Evolutionary conservation across 441 rosid genomes (phyloP).

Genomic region (Bruguiera hainesii): DNA sequence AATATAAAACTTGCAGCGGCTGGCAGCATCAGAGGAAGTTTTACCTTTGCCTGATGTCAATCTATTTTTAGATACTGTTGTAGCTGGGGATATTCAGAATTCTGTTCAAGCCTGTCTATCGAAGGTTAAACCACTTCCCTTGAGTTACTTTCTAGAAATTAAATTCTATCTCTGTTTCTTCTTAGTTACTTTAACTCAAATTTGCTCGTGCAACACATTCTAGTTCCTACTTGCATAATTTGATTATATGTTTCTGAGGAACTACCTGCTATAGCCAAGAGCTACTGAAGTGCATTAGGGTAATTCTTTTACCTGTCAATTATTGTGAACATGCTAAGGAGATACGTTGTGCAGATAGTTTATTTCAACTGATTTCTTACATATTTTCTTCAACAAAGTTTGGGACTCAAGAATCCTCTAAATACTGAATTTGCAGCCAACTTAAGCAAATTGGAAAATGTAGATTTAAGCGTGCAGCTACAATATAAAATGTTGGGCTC

Average conservation of each 20-base stretch:
- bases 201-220: not conserved
- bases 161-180: not conserved
- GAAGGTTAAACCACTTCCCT: constrained; percentile 38
- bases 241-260: not conserved
- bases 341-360: not conserved
- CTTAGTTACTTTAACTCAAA: constrained; percentile 6
- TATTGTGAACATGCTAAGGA: not conserved
- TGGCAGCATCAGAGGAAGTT: constrained; percentile 78
- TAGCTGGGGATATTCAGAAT: constrained; percentile 53
- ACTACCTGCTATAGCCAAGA: not conserved
- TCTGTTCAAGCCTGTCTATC: constrained; percentile 51
- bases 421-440: not conserved
- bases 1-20: constrained; percentile 54
- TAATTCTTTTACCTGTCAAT: too few species aligned
- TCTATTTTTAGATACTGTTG: constrained; percentile 38
- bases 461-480: too few species aligned
- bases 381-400: not conserved
- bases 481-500: too few species aligned
- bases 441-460: too few species aligned
- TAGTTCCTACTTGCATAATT: constrained; percentile 1
- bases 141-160: not conserved
- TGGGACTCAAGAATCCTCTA: not conserved
- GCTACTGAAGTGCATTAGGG: not conserved
- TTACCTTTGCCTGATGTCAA: constrained; percentile 47
- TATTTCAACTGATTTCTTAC: not conserved